A percentile compares a stretch with the other conserved stretches of the same genome.
Conservation (phyloP, 768 basidiomycete species). For the Suillus ampliporus region DNA sequence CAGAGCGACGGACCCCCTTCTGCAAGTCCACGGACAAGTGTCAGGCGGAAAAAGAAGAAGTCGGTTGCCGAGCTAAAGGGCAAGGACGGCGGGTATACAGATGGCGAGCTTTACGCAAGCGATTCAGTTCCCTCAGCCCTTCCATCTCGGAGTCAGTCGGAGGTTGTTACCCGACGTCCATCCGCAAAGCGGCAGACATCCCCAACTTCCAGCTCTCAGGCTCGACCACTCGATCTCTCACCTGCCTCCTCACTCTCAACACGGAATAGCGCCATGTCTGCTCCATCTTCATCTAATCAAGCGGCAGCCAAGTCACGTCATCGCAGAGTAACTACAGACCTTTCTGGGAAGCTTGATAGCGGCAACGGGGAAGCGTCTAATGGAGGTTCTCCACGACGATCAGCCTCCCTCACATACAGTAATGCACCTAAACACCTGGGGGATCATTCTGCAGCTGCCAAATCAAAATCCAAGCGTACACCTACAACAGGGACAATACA, state of each 20-base stretch:
- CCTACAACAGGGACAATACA: constrained; percentile 13
- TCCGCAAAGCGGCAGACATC: background rate
- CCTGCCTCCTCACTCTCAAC: constrained; percentile 15
- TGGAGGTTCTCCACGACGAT: constrained; percentile 3
- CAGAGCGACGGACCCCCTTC: constrained; percentile 18
- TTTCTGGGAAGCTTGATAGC: background rate
- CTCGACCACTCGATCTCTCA: background rate
- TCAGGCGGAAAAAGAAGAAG: constrained; percentile 21
- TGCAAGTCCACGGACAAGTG: constrained; percentile 12
- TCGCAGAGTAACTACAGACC: constrained; percentile 16
- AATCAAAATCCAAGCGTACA: constrained; percentile 15
- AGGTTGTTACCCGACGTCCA: background rate
- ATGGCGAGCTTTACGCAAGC: constrained; percentile 24
- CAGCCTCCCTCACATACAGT: constrained; percentile 7
- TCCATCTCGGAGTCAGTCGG: constrained; percentile 1
- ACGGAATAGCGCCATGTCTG: constrained; percentile 5
- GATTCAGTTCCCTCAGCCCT: background rate
- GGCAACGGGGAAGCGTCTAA: background rate
- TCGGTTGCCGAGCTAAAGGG: constrained; percentile 34
- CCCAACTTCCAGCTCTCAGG: background rate
- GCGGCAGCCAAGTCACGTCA: background rate
- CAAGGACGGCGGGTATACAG: constrained; percentile 33
- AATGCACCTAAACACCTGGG: background rate
- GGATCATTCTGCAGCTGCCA: background rate
- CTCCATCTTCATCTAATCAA: constrained; percentile 1